These are phyloP conservation scores for Russula sp. DNA, from an alignment of 768 basidiomycete species.

Conservation along the genomic window DNA sequence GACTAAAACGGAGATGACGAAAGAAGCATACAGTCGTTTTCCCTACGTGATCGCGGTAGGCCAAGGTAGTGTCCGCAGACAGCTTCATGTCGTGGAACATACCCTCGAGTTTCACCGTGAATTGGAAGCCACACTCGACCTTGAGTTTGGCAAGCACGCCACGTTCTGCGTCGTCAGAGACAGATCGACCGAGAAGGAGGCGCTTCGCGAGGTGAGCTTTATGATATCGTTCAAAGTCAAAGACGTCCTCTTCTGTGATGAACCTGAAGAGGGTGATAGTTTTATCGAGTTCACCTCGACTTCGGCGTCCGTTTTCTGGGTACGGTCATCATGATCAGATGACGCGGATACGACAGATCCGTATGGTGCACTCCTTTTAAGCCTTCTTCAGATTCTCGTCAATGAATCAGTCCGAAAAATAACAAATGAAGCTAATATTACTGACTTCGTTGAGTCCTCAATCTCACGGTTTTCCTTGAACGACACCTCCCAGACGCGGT, in stretches of 20 bases:
- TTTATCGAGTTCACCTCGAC: constrained; percentile 89
- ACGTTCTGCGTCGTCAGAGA: constrained; percentile 96
- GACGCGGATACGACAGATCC: not conserved
- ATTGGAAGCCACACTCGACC: constrained; percentile 92
- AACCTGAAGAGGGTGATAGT: constrained; percentile 95
- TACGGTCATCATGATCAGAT: constrained; percentile 12
- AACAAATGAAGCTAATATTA: not conserved
- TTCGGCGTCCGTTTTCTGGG: constrained; percentile 90
- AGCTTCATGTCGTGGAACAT: constrained; percentile 98
- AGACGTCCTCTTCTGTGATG: constrained; percentile 91
- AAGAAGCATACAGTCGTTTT: constrained; percentile 49
- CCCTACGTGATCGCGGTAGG: constrained; percentile 58
- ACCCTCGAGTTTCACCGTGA: constrained; percentile 95
- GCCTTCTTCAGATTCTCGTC: constrained; percentile 92
- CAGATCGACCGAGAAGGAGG: constrained; percentile 75
- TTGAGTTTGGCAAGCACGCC: constrained; percentile 97
- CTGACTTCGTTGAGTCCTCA: constrained; percentile 80
- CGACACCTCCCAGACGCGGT: constrained; percentile 61
- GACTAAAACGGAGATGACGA: not conserved
- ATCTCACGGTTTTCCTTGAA: constrained; percentile 70
- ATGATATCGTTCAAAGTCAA: constrained; percentile 82
- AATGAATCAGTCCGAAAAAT: not conserved
- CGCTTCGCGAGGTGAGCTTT: constrained; percentile 94
- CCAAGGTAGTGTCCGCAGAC: constrained; percentile 73
- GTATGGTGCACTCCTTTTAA: constrained; percentile 76